Conservation (phyloP, 2,329 filamentous ascomycete species). For the Helminthosporium solani region DNA sequence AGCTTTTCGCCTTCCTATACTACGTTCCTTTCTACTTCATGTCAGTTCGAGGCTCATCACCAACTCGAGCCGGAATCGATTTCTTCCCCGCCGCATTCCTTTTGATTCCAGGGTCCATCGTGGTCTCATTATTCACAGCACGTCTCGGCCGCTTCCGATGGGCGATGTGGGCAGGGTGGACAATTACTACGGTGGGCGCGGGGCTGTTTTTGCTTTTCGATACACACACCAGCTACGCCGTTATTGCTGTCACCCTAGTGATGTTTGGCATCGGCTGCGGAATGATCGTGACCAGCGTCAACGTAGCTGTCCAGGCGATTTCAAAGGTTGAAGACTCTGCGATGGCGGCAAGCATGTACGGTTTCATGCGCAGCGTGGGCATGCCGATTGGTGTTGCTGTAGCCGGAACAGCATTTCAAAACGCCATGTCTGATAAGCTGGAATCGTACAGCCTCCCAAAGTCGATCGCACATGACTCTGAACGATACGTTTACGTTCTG, state of each 20-base stretch:
- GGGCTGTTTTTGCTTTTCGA: conserved; percentile 44
- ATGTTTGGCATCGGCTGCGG: conserved; percentile 47
- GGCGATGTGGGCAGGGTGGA: conserved; percentile 48
- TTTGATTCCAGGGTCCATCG: conserved; percentile 31
- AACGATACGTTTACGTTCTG: conserved; percentile 26
- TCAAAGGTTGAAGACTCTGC: conserved; percentile 33
- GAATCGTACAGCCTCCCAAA: conserved; percentile 16
- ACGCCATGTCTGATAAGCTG: conserved; percentile 38
- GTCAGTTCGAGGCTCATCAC: conserved; percentile 36
- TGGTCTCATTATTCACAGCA: conserved; percentile 26
- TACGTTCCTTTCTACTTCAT: conserved; percentile 47
- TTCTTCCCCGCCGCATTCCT: conserved; percentile 40
- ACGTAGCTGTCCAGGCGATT: conserved; percentile 44
- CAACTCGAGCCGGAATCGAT: conserved; percentile 42
- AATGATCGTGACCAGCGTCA: conserved; percentile 44
- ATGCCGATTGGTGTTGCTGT: conserved; percentile 48
- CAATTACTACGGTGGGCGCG: conserved; percentile 37
- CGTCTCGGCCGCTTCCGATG: conserved; percentile 39
- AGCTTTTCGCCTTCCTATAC: conserved; percentile 48
- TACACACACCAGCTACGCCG: conserved; percentile 31
- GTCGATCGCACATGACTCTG: conserved; percentile 31
- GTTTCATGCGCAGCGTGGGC: conserved; percentile 44
- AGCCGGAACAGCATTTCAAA: conserved; percentile 44
- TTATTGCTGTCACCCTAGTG: conserved; percentile 43
- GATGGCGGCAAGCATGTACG: conserved; percentile 43